Base-by-base conservation (phyloP, 169 alveolate species). In the Babesia microti region DNA sequence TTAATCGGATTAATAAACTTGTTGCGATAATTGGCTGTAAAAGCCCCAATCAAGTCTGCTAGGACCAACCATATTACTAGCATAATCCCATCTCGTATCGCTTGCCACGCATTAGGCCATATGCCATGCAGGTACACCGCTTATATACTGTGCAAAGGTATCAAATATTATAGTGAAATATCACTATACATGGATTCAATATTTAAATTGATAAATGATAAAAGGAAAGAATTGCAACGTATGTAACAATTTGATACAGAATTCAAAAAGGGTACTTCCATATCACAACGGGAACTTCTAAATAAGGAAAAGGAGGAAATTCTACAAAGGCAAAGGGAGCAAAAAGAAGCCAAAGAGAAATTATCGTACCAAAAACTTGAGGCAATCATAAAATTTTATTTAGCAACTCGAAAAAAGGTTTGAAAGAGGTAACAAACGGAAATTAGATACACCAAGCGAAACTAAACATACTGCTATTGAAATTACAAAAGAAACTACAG, bases 221-320 rank as follows among this genome's bases (percentile, higher is more conserved):
- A 63, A 51, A 41, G 32, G 44, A 23, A 55, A 18, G 41, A 47
- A 22, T 40, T 63, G 6, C 39, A 54, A 24, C 60, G 75, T 63
- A 45, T 4, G 59, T 39, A 47, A 14, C 27, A 43, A 23, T 28
- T 37, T 17, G 26, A 4, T 7, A n/a, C 53, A 63, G 75, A 51
- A 7, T 26, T 63, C 14, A 63, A 63, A 47, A 54, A 54, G 28
- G 68, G 36, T 4, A 23, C 21, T 14, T 63, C 68, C 68, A 52
- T 57, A 6, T 30, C 36, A 34, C 28, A 39, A 29, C 32, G 61
- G 0, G 75, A 63, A 17, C 63, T 47, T 37, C 7, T 51, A 18
- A 55, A 15, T 2, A 43, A 30, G 24, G 58, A 53, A 34, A 34
- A 41, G 33, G 27, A 48, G 37, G 41, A 28, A 22, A 61, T 47